These are phyloP conservation scores for Trametes cinnabarina DNA, from an alignment of 768 basidiomycete species.

Conservation along the genomic window DNA sequence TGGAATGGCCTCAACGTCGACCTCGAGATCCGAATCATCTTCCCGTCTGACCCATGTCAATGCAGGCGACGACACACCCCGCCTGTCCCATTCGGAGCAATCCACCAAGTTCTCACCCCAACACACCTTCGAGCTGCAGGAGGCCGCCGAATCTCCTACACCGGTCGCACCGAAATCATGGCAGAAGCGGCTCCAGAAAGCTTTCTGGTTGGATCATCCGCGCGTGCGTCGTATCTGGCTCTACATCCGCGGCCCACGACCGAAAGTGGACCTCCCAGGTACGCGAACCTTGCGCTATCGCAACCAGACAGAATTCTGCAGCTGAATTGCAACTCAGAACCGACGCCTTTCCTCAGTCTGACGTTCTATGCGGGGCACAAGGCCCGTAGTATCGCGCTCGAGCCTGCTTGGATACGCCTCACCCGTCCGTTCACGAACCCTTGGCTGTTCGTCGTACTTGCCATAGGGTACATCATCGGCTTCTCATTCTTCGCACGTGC, in stretches of 20 bases:
- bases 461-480: slow-evolving; percentile 62
- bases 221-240: slow-evolving; percentile 21
- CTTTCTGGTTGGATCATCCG: slow-evolving; percentile 19
- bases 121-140: slow-evolving; percentile 18
- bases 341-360: slow-evolving; percentile 53
- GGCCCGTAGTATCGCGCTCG: slow-evolving; percentile 37
- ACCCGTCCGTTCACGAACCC: slow-evolving; percentile 52
- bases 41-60: slow-evolving; percentile 18
- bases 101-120: slow-evolving; percentile 6
- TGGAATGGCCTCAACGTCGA: slow-evolving; percentile 14
- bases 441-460: slow-evolving; percentile 56
- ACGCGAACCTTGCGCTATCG: slow-evolving; percentile 22
- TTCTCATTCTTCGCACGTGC: slow-evolving; percentile 71
- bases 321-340: slow-evolving; percentile 37
- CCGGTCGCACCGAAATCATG: neutral
- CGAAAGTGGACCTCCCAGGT: slow-evolving; percentile 52
- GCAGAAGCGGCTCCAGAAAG: neutral
- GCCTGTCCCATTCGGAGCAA: neutral
- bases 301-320: slow-evolving; percentile 3
- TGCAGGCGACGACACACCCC: neutral
- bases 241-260: slow-evolving; percentile 61
- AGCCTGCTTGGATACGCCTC: slow-evolving; percentile 48
- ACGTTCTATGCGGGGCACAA: slow-evolving; percentile 35
- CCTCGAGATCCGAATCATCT: slow-evolving; percentile 7
- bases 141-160: neutral